phyloP scores from a whole-genome alignment of 2,329 filamentous ascomycete genomes.

The Elsinoe perseae region DNA sequence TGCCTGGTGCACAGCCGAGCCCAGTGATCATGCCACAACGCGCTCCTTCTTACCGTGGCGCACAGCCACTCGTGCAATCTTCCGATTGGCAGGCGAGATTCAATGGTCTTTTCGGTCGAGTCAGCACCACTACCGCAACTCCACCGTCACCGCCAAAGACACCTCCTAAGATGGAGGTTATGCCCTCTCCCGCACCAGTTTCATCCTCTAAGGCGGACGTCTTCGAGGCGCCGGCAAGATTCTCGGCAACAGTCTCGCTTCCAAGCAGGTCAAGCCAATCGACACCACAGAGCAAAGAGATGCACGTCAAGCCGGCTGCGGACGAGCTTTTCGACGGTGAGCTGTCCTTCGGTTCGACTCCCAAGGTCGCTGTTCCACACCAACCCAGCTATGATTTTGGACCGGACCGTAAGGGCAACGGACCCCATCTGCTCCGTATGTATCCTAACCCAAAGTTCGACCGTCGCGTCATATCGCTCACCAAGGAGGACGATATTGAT shows the following conservation, averaged over 20 bases:
- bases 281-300: conserved; percentile 20
- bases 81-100: conserved; percentile 74
- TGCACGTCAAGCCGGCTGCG: conserved; percentile 34
- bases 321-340: conserved; percentile 39
- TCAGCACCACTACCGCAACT: conserved; percentile 37
- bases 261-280: conserved; percentile 34
- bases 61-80: conserved; percentile 39
- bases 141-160: conserved; percentile 33
- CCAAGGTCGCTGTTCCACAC: conserved; percentile 29
- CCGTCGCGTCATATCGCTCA: background rate
- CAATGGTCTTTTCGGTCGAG: conserved; percentile 65
- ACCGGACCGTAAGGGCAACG: background rate
- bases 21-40: conserved; percentile 37
- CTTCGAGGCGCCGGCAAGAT: conserved; percentile 54
- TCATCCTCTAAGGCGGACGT: conserved; percentile 38
- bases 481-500: background rate
- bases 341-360: conserved; percentile 41
- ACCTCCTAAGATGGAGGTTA: conserved; percentile 32
- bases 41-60: conserved; percentile 33
- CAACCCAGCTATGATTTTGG: conserved; percentile 22
- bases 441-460: conserved; percentile 1
- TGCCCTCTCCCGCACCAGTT: conserved; percentile 27
- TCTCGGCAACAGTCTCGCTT: conserved; percentile 65
- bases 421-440: conserved; percentile 12
- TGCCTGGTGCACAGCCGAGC: conserved; percentile 32